Evolutionary conservation across 257 asterid genomes (phyloP).

Genomic region (Osmanthus fragrans): DNA sequence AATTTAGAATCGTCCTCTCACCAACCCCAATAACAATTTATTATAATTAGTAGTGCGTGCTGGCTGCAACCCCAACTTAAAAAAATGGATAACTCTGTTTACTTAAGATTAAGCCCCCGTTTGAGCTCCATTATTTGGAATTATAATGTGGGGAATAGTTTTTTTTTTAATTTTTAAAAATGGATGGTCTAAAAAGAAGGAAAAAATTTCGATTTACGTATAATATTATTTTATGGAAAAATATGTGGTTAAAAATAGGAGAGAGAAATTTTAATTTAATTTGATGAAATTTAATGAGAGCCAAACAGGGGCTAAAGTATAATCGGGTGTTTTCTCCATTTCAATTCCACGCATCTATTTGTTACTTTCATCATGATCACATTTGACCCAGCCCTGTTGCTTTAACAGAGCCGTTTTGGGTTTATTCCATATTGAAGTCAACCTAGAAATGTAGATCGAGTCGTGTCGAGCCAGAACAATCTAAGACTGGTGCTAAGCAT

Average conservation of each 20-base stretch:
- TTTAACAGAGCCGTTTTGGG: background rate
- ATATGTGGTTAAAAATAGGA: too few relatives aligned
- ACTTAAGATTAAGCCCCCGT: too few relatives aligned
- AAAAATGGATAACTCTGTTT: too few relatives aligned
- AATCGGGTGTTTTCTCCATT: background rate
- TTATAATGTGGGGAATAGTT: too few relatives aligned
- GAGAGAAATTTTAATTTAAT: too few relatives aligned
- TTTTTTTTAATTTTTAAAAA: too few relatives aligned
- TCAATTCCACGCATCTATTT: background rate
- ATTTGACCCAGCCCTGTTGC: background rate
- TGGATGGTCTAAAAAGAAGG: too few relatives aligned
- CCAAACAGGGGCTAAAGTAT: too few relatives aligned
- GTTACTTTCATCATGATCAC: background rate
- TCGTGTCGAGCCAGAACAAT: background rate
- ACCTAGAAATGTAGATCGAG: background rate
- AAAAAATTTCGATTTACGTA: too few relatives aligned
- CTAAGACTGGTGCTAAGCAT: background rate
- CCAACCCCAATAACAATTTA: slow-evolving; percentile 21
- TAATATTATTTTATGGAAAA: too few relatives aligned
- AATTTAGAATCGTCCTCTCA: slow-evolving; percentile 3
- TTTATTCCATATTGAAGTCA: background rate
- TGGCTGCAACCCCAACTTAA: background rate
- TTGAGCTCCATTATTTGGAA: too few relatives aligned
- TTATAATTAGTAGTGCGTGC: background rate
- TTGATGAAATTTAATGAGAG: too few relatives aligned